phyloP scores from a whole-genome alignment of 176 grass and related monocot species.

The Paspalum notatum region DNA sequence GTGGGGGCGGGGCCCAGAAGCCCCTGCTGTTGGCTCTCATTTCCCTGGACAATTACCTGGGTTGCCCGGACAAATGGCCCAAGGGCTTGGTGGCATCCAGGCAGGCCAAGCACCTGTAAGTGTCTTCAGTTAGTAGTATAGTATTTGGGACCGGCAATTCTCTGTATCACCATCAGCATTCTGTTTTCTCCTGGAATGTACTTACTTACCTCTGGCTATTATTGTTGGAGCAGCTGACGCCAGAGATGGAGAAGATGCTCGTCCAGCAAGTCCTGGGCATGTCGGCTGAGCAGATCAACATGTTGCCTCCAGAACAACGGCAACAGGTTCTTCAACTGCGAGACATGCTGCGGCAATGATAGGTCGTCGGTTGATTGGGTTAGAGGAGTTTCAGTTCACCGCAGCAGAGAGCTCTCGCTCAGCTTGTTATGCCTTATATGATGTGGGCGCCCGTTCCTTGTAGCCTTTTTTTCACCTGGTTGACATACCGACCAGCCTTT shows the following conservation, averaged over 20 bases:
- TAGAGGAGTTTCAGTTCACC: slow-evolving; percentile 9
- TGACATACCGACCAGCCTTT: slow-evolving; percentile 3
- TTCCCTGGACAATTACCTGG: slow-evolving; percentile 64
- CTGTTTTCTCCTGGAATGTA: not conserved
- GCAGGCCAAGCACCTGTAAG: slow-evolving; percentile 62
- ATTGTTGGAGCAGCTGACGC: slow-evolving; percentile 68
- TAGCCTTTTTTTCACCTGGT: slow-evolving; percentile 11
- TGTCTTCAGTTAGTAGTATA: not conserved
- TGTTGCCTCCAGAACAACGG: slow-evolving; percentile 88
- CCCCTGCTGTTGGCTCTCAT: slow-evolving; percentile 42
- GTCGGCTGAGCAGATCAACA: slow-evolving; percentile 82
- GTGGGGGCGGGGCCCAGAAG: slow-evolving; percentile 67
- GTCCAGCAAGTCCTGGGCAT: slow-evolving; percentile 93
- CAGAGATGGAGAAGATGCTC: slow-evolving; percentile 89
- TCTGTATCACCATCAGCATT: not conserved
- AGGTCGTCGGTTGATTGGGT: not conserved
- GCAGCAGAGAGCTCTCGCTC: not conserved
- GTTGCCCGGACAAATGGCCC: slow-evolving; percentile 62
- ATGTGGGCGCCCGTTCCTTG: not conserved
- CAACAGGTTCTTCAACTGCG: slow-evolving; percentile 94
- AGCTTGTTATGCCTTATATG: not conserved
- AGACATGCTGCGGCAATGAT: slow-evolving; percentile 74
- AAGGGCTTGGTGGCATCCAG: slow-evolving; percentile 58
- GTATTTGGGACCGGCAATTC: not conserved
- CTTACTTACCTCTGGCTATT: slow-evolving; percentile 25